Percentiles rank a stretch among this genome's conserved stretches.
phyloP scores from a whole-genome alignment of 257 asterid genomes.

The Solanum sejunctum region DNA sequence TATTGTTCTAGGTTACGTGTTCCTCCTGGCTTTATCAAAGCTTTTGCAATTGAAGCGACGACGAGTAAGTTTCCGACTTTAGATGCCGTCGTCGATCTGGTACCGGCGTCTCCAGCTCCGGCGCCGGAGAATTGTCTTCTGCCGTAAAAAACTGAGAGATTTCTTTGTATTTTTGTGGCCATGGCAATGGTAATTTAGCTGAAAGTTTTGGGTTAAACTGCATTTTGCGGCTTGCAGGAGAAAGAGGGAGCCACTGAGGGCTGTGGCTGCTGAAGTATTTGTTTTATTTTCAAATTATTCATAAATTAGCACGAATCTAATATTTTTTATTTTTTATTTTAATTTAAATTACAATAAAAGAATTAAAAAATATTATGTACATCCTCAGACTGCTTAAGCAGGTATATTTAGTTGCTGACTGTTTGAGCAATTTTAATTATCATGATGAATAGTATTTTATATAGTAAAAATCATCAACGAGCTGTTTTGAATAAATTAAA shows the following conservation, averaged over 20 bases:
- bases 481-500: no score
- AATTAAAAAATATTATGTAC: no score
- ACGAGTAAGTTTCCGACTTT: constrained; percentile 42
- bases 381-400: no score
- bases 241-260: background rate
- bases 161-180: background rate
- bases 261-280: background rate
- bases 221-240: background rate
- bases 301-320: no score
- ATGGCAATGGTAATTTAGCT: background rate
- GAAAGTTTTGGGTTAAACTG: background rate
- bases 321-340: no score
- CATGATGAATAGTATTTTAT: no score
- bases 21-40: constrained; percentile 57
- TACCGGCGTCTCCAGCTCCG: background rate
- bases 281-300: no score
- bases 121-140: background rate
- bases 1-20: constrained; percentile 33
- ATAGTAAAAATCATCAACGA: no score
- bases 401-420: rapidly evolving
- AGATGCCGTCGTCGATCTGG: constrained; percentile 1
- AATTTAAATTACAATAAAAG: no score
- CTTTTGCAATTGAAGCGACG: constrained; percentile 65
- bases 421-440: no score
- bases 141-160: background rate